Conservation (phyloP, 2,329 filamentous ascomycete genomes). For the Trichophyton mentagrophytes region DNA sequence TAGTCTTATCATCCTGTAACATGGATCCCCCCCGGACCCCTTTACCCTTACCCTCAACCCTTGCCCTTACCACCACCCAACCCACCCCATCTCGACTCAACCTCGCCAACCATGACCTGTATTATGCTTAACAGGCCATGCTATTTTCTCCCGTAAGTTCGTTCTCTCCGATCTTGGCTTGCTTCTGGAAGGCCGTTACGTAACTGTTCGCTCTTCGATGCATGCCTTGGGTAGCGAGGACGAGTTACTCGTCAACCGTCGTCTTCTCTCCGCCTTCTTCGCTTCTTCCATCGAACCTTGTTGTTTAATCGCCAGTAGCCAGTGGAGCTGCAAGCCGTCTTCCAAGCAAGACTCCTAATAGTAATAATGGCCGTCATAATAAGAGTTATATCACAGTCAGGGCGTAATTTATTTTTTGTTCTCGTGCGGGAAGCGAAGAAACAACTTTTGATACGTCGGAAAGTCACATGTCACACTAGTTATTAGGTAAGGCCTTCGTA, state of each 20-base stretch:
- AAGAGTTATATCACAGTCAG: background rate
- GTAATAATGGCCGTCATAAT: background rate
- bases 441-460: background rate
- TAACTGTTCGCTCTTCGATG: background rate
- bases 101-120: background rate
- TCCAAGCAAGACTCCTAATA: too few relatives aligned
- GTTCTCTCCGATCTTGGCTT: background rate
- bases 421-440: background rate
- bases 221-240: too few relatives aligned
- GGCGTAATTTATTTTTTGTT: too few relatives aligned
- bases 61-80: background rate
- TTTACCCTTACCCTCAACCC: background rate
- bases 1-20: constrained; percentile 1
- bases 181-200: background rate
- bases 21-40: background rate
- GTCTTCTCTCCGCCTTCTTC: background rate
- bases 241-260: background rate
- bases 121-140: background rate
- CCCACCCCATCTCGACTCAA: background rate
- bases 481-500: background rate
- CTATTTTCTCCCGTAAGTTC: background rate
- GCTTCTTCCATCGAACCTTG: background rate
- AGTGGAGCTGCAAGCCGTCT: too few relatives aligned
- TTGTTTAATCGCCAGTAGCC: background rate
- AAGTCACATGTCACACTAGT: background rate